These are phyloP conservation scores for Xylogone sp. DNA, from an alignment of 2,329 filamentous ascomycete genomes.

Conservation along the genomic window DNA sequence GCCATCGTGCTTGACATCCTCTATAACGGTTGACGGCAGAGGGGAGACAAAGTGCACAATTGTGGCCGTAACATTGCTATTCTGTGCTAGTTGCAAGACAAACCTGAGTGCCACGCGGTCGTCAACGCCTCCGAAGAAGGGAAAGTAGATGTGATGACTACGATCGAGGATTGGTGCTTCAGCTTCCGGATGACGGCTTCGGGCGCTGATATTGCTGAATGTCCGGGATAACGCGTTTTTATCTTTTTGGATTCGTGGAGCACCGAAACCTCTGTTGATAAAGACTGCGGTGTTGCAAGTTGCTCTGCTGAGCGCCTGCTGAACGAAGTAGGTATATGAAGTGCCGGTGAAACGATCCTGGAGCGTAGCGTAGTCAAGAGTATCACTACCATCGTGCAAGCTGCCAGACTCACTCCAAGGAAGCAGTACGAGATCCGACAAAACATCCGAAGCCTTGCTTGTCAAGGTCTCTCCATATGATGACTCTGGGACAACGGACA, in stretches of 20 bases:
- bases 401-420: conserved; percentile 85
- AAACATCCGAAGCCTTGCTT: conserved; percentile 64
- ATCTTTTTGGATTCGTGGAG: conserved; percentile 37
- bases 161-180: conserved; percentile 59
- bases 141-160: conserved; percentile 79
- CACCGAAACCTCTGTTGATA: conserved; percentile 68
- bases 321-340: conserved; percentile 72
- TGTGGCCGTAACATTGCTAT: conserved; percentile 73
- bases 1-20: conserved; percentile 8
- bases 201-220: conserved; percentile 55
- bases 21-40: conserved; percentile 12
- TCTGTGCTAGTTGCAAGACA: conserved; percentile 79
- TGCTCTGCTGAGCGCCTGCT: conserved; percentile 58
- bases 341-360: conserved; percentile 55
- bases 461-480: conserved; percentile 77
- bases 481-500: conserved; percentile 73
- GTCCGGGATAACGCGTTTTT: conserved; percentile 40
- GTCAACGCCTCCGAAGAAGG: conserved; percentile 81
- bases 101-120: conserved; percentile 77
- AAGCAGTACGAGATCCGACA: conserved; percentile 72
- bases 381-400: conserved; percentile 56
- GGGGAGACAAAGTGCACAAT: conserved; percentile 55
- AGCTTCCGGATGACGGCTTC: conserved; percentile 50
- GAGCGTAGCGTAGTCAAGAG: conserved; percentile 42
- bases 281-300: conserved; percentile 72